Evolutionary conservation across 768 basidiomycete species (phyloP), one percentile per base, ranked within the genome.

Genomic region (Termitomyces sp.): DNA sequence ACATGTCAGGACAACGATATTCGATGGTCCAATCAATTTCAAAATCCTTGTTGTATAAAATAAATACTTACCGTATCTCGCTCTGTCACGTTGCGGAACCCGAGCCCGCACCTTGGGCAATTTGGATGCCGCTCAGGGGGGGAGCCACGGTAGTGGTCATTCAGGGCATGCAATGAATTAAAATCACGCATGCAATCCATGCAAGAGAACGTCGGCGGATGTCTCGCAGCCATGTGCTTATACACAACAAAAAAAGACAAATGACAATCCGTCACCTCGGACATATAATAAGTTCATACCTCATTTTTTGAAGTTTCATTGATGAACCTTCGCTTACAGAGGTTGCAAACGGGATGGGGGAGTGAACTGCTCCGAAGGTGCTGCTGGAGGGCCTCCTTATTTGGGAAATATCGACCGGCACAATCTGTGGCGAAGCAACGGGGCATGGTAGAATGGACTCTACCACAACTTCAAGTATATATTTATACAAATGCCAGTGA

Each of bases 311-410:
- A 54, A 4, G 14, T 27, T 5, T 55, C 42, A 27, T 51, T 59
- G 17, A 57, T 54, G 10, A 62, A 62, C 6, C 62, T n/a, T 2
- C 56, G 23, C n/a, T 57, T 27, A 19, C 62, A 62, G 0, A 40
- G 32, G 6, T 44, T 43, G 14, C 62, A 62, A 1, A 53, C 29
- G 0, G 62, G 62, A 27, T 62, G 62, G 4, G 25, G 25, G 2
- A 42, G 42, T 0, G 56, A 53, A 23, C 48, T 51, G 2, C 41
- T 50, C 5, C 48, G n/a, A 2, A 62, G 56, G 45, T 62, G 62
- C 34, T 59, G 58, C 10, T 59, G 56, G 0, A 59, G 48, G 1
- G 62, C 62, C 37, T 62, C 58, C 12, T 54, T 42, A 34, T 59
- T 54, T 4, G 38, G 17, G 25, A 62, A 62, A 19, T 29, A 32